A percentile compares a stretch with the other conserved stretches of the same genome.
Evolutionary conservation across 768 basidiomycete genomes (phyloP).

Genomic region (Dendrothele bispora): DNA sequence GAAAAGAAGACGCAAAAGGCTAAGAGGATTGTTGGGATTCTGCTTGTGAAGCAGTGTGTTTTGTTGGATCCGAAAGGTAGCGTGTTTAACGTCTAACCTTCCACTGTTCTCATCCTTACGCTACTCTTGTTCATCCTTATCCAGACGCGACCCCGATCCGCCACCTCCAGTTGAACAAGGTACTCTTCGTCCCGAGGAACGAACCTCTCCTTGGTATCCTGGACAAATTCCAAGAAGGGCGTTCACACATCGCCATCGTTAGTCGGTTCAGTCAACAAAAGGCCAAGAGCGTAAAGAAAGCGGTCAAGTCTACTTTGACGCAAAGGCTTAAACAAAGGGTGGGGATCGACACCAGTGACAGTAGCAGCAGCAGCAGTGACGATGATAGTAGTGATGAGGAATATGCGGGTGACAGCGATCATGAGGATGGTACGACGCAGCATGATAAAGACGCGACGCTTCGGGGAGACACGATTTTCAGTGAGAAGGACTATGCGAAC

Average conservation of each 20-base stretch:
- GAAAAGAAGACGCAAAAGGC: conserved; percentile 42
- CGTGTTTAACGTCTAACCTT: too few relatives aligned
- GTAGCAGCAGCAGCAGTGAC: conserved; percentile 9
- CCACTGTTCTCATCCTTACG: background rate
- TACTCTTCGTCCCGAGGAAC: conserved; percentile 84
- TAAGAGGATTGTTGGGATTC: conserved; percentile 84
- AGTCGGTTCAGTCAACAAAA: conserved; percentile 72
- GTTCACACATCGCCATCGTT: conserved; percentile 92
- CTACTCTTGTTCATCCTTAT: background rate
- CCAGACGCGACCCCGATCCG: conserved; percentile 81
- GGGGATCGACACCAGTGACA: conserved; percentile 56
- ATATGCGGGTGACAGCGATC: conserved; percentile 4
- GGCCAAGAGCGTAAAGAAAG: conserved; percentile 78
- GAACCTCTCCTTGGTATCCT: conserved; percentile 83
- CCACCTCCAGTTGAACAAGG: conserved; percentile 82
- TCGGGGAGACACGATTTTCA: conserved; percentile 11
- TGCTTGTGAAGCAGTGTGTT: conserved; percentile 89
- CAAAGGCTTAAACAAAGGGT: conserved; percentile 76
- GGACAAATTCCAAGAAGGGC: conserved; percentile 87
- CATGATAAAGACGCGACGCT: conserved; percentile 17
- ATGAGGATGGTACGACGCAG: background rate
- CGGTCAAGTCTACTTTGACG: conserved; percentile 77
- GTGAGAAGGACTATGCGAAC: conserved; percentile 14
- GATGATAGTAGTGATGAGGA: conserved; percentile 12
- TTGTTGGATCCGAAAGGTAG: conserved; percentile 82